Evolutionary conservation across 129 eudicot genomes (phyloP), one percentile per base, ranked within the genome.

Genomic region (Calendula officinalis): DNA sequence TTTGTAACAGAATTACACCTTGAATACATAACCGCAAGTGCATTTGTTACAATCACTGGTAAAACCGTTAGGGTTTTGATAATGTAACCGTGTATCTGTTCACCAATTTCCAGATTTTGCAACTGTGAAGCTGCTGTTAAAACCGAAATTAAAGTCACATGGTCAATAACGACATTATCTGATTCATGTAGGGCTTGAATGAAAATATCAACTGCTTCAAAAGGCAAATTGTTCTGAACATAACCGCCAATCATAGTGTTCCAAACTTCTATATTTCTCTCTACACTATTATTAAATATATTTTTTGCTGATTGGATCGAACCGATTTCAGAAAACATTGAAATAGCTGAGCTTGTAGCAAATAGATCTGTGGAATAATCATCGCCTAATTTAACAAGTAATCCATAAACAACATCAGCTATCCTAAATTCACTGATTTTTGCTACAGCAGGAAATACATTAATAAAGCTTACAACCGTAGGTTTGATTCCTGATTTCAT

Each of bases 161-260:
- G 81, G 67, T 92, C 96, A 35, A 81, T 51, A 48, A 61, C 41
- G 52, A 51, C 68, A 53, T 48, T 72, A 72, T 75, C 68, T 36
- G 74, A 32, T 7, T 78, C 59, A 14, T 73, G 70, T 38, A 85
- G 47, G 55, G 91, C 89, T 17, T 78, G 67, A 64, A 68, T 8
- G 60, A 92, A 88, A 36, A 85, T 87, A 65, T 85, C 76, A 53
- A 92, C 70, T 3, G 98, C 98, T 59, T 81, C 81, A 56, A 73
- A 14, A 0, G 81, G 82, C 60, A 75, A 22, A 36, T 75, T 75
- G 49, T 88, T 85, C 60, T 81, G 86, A 60, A 88, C 75, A 69
- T 88, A 92, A 32, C 95, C 96, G 33, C 87, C 82, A 42, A 92
- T 88, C 96, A 92, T 88, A 38, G 95, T 78, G 79, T 88, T 92